A percentile compares a stretch with the other conserved stretches of the same genome.
phyloP scores from a whole-genome alignment of 1,139 yeast species.

The Yamadazyma triangularis region DNA sequence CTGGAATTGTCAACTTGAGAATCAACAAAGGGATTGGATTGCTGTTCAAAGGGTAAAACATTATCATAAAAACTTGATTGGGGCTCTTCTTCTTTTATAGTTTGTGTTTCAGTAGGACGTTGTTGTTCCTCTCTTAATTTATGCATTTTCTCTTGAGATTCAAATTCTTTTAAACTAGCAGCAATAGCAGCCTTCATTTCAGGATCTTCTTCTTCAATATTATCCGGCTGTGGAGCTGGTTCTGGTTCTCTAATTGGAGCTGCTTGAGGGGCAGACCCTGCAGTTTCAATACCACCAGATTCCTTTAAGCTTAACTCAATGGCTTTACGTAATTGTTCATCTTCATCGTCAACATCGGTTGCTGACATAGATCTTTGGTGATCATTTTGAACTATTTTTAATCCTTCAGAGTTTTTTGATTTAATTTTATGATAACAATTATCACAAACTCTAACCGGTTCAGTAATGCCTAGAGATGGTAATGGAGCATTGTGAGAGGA shows the following conservation, averaged over 20 bases:
- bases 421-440: constrained; percentile 64
- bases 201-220: constrained; percentile 83
- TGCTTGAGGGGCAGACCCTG: constrained; percentile 13
- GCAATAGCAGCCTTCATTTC: constrained; percentile 93
- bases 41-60: constrained; percentile 12
- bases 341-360: constrained; percentile 30
- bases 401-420: constrained; percentile 3
- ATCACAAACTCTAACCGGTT: constrained; percentile 92
- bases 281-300: constrained; percentile 19
- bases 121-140: constrained; percentile 17
- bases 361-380: neutral
- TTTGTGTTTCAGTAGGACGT: constrained; percentile 14
- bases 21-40: constrained; percentile 9
- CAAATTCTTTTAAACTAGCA: constrained; percentile 79
- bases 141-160: constrained; percentile 31
- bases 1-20: constrained; percentile 8
- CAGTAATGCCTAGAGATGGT: constrained; percentile 81
- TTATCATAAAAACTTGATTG: constrained; percentile 30
- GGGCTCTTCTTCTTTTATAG: constrained; percentile 7
- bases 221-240: constrained; percentile 7
- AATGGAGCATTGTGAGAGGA: constrained; percentile 67
- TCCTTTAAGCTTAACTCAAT: constrained; percentile 75
- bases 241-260: constrained; percentile 7
- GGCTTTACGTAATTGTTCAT: constrained; percentile 75
- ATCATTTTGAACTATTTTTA: constrained; percentile 3